Evolutionary conservation across 2,329 filamentous ascomycete species (phyloP).

Genomic region (Fusarium metavorans): DNA sequence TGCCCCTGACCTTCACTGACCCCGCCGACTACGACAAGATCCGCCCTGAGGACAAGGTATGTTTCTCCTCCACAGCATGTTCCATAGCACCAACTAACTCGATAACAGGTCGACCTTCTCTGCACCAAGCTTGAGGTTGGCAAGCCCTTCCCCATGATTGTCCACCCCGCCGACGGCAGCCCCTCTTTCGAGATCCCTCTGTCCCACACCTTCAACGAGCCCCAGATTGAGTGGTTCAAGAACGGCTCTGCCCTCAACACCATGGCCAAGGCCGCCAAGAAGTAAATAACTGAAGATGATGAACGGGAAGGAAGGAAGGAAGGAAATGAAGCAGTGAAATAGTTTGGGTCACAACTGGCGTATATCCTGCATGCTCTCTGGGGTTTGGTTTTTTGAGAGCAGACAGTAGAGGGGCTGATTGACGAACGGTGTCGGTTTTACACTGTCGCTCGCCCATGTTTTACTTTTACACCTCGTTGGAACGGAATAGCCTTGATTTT

Average conservation of each 20-base stretch:
- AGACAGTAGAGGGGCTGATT: constrained; percentile 41
- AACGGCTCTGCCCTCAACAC: constrained; percentile 98
- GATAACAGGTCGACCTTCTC: constrained; percentile 77
- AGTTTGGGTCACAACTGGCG: constrained; percentile 42
- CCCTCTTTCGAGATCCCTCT: constrained; percentile 84
- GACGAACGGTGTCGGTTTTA: constrained; percentile 30
- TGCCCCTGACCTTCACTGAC: constrained; percentile 94
- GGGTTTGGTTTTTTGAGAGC: constrained; percentile 39
- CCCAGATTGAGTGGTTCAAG: constrained; percentile 99
- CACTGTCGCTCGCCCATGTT: constrained; percentile 35
- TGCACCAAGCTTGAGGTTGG: constrained; percentile 91
- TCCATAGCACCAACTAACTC: constrained; percentile 35
- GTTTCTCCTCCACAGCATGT: constrained; percentile 26
- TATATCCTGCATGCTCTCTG: constrained; percentile 45
- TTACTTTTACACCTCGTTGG: constrained; percentile 41
- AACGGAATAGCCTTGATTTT: constrained; percentile 44
- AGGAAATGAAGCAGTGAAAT: constrained; percentile 35
- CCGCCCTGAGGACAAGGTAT: constrained; percentile 85
- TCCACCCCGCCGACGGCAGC: constrained; percentile 88
- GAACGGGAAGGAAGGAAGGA: constrained; percentile 21
- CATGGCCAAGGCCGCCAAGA: constrained; percentile 81
- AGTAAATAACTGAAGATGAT: constrained; percentile 44
- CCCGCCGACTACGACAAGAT: constrained; percentile 99
- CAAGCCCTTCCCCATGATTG: constrained; percentile 90
- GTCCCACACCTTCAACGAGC: constrained; percentile 96